These are phyloP conservation scores for Ganoderma multipileum DNA, from an alignment of 1,284 basidiomycete species.

Conservation along the genomic window DNA sequence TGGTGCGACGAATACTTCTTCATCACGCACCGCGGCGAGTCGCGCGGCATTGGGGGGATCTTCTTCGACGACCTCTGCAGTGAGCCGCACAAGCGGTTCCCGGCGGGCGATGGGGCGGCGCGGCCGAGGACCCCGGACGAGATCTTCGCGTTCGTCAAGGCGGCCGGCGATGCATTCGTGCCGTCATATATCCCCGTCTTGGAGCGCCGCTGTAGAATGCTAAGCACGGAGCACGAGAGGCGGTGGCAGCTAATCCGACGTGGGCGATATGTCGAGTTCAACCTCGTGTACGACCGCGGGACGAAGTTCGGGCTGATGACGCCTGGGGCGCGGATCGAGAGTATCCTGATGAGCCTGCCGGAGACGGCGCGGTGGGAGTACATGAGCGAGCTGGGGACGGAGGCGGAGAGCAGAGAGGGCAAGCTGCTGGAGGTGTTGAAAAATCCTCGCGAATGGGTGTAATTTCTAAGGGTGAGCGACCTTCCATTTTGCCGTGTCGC, in stretches of 20 bases:
- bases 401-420: slow-evolving; percentile 76
- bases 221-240: slow-evolving; percentile 71
- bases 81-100: slow-evolving; percentile 63
- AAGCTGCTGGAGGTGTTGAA: slow-evolving; percentile 74
- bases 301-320: slow-evolving; percentile 91
- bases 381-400: slow-evolving; percentile 78
- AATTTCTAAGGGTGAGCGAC: too few species aligned
- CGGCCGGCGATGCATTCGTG: slow-evolving; percentile 81
- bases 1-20: slow-evolving; percentile 99
- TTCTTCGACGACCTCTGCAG: slow-evolving; percentile 93
- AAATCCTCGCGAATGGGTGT: slow-evolving; percentile 76
- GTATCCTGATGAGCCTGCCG: slow-evolving; percentile 78
- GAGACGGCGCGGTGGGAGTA: slow-evolving; percentile 96
- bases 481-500: background rate
- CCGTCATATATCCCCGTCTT: slow-evolving; percentile 91
- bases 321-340: slow-evolving; percentile 92
- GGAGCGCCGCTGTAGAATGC: slow-evolving; percentile 56
- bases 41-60: slow-evolving; percentile 92
- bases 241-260: slow-evolving; percentile 92
- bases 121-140: slow-evolving; percentile 65
- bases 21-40: slow-evolving; percentile 91
- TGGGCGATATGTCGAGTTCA: slow-evolving; percentile 95
- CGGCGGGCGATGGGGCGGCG: slow-evolving; percentile 43
- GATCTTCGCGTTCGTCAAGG: slow-evolving; percentile 79
- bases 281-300: slow-evolving; percentile 87